Base-by-base conservation (phyloP, 148 eudicot genomes). In the Polygonum aviculare region DNA sequence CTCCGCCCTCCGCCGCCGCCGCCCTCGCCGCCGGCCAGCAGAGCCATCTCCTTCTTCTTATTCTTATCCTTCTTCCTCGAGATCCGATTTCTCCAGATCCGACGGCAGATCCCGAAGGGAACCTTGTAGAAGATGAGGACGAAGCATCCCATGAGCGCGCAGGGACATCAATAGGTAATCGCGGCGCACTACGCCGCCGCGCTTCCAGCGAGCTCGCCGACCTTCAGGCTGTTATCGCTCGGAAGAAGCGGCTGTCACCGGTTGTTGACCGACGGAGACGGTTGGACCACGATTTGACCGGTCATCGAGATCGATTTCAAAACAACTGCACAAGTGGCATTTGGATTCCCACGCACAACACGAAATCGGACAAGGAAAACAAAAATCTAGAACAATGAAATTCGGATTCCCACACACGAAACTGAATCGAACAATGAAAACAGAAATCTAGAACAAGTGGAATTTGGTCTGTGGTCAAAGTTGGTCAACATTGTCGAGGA, bases 131-230 rank as follows among this genome's bases (percentile, higher is more conserved):
- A 76, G 45, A 88, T 79, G 41, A 86, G 74, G n/a, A 91, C 62
- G 3, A 91, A 15, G 40, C 82, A 76, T 67, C 88, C 84, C n/a
- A 86, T 38, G 35, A 91, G 40, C 21, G 84, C 84, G 51, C 88
- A 86, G 0, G 98, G 98, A 15, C 91, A 89, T 70, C 96, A 91
- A 48, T 94, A 93, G 57, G 91, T 86, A 4, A 93, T 80, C 16
- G 90, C 93, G 2, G 88, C 86, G 54, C 90, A 88, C 49, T 77
- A 88, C 75, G 96, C 98, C 77, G 98, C 81, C 35, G 97, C 81
- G 0, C 90, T 87, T 14, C 94, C 94, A n/a, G 90, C 91, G 7
- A 88, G 73, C 85, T 90, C 97, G 48, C 93, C 95, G 74, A 82
- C 87, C 41, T 79, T 84, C 3, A 82, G n/a, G 71, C 71, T 67